Base-by-base conservation (phyloP, 805 yeast species). In the Zygosaccharomyces gambellarensis region DNA sequence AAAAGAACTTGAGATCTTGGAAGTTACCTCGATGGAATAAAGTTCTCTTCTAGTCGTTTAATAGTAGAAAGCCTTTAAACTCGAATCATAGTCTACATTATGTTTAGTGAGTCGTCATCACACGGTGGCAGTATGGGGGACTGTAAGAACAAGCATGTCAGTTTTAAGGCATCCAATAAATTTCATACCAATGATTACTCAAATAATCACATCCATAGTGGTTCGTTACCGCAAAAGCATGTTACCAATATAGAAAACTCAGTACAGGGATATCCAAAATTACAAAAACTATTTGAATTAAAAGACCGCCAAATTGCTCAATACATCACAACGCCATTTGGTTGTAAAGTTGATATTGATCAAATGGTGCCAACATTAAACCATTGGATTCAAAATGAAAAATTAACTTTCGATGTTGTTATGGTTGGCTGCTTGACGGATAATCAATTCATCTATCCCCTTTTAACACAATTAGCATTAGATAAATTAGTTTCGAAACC, bases 391-490 rank as follows among this genome's bases (percentile, higher is more conserved):
- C 65, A 69, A 14, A 71, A 71, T 17, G 79, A 81, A 49, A 74
- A 77, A 6, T 61, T 87, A 34, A 80, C 79, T 51, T 92, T 90
- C 66, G 97, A 90, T 63, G 95, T 89, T 9, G 85, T 92, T 11
- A 88, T 92, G 95, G 81, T 90, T 47, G 95, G 96, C 1, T 92
- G 94, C 2, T 72, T 92, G 45, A 78, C 85, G 1, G 90, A 86
- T 55, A 82, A 85, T 60, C 90, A 83, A 60, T 76, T 85, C 47
- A 71, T 86, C 17, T 73, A 79, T 39, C 85, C 87, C 0, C 58
- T 83, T 2, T 70, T 90, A 22, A 68, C 77, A 1, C 78, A 77
- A 55, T 69, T 90, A 40, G 96, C 96, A 0, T 71, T 90, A 4
- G 83, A 81, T 54, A 81, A 74, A 59, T 70, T 90, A 29, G 81